Evolutionary conservation across 208 protist species (phyloP).

Genomic region (Naegleria gruberi): DNA sequence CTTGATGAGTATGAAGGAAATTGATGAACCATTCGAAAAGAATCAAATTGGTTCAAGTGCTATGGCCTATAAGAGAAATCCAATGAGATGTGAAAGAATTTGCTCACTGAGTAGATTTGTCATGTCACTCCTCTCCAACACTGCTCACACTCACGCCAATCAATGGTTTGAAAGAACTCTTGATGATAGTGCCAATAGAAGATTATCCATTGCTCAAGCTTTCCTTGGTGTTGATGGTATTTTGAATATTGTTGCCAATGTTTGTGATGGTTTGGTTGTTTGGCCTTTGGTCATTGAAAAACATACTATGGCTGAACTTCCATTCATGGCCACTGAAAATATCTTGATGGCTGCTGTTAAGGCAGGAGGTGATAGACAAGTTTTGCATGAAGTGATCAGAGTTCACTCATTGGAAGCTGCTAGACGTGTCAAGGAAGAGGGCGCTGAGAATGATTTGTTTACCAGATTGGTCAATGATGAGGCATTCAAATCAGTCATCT

Average conservation of each 20-base stretch:
- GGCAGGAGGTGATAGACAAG: conserved; percentile 50
- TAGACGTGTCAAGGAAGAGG: conserved; percentile 41
- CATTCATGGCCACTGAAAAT: conserved; percentile 65
- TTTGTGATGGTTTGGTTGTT: conserved; percentile 46
- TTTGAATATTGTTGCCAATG: conserved; percentile 37
- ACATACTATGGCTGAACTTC: conserved; percentile 46
- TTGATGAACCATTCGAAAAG: conserved; percentile 54
- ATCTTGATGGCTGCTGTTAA: conserved; percentile 61
- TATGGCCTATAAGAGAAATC: conserved; percentile 63
- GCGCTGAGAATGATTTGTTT: conserved; percentile 50
- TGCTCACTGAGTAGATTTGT: conserved; percentile 46
- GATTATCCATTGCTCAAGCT: conserved; percentile 33
- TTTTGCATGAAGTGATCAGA: conserved; percentile 48
- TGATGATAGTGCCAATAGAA: conserved; percentile 46
- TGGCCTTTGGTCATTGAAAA: conserved; percentile 48
- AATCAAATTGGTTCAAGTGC: conserved; percentile 53
- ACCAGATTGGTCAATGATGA: conserved; percentile 38
- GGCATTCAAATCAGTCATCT: conserved; percentile 35
- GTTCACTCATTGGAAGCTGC: conserved; percentile 45
- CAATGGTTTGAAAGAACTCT: conserved; percentile 61
- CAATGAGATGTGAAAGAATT: conserved; percentile 55
- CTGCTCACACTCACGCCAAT: conserved; percentile 37
- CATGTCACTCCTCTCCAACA: conserved; percentile 35
- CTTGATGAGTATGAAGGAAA: conserved; percentile 47
- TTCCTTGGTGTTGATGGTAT: conserved; percentile 3